A percentile compares a stretch with the other conserved stretches of the same genome.
Conservation (phyloP, 176 grass and related monocot genomes). For the Oryza punctata region DNA sequence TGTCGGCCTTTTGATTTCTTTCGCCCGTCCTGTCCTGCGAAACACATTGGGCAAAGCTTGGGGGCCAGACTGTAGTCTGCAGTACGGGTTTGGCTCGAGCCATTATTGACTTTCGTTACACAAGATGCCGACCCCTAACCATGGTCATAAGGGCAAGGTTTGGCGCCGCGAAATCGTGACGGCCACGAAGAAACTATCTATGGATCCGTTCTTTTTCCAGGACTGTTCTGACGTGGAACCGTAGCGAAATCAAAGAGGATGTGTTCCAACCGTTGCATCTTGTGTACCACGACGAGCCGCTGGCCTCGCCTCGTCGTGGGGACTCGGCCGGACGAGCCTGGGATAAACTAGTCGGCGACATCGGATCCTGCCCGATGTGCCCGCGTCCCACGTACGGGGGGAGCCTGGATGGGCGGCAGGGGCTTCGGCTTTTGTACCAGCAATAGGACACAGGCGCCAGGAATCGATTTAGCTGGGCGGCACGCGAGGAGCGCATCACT, state of each 20-base stretch:
- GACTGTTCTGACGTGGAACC: too few relatives aligned
- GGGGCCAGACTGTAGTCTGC: neutral
- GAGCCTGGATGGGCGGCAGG: slow-evolving; percentile 26
- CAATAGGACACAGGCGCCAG: slow-evolving; percentile 27
- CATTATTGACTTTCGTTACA: slow-evolving; percentile 41
- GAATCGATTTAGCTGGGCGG: slow-evolving; percentile 30
- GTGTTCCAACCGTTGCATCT: too few relatives aligned
- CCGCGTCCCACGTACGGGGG: neutral
- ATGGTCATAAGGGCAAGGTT: neutral
- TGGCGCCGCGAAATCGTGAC: neutral
- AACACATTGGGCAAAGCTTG: neutral
- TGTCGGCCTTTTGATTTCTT: slow-evolving; percentile 50
- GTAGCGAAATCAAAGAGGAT: too few relatives aligned
- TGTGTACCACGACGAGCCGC: too few relatives aligned
- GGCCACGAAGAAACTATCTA: neutral
- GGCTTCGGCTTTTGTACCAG: slow-evolving; percentile 40
- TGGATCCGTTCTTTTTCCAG: too few relatives aligned
- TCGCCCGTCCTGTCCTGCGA: neutral
- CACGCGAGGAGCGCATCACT: slow-evolving; percentile 30
- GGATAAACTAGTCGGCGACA: slow-evolving; percentile 22
- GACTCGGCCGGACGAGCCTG: neutral
- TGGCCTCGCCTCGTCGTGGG: too few relatives aligned
- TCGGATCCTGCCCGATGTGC: slow-evolving; percentile 40
- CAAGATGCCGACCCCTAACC: neutral
- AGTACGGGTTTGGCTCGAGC: neutral